Percentiles rank a stretch among this genome's conserved stretches.
Conservation (phyloP, 2,329 filamentous ascomycete species). For the Pseudocercospora eumusae region DNA sequence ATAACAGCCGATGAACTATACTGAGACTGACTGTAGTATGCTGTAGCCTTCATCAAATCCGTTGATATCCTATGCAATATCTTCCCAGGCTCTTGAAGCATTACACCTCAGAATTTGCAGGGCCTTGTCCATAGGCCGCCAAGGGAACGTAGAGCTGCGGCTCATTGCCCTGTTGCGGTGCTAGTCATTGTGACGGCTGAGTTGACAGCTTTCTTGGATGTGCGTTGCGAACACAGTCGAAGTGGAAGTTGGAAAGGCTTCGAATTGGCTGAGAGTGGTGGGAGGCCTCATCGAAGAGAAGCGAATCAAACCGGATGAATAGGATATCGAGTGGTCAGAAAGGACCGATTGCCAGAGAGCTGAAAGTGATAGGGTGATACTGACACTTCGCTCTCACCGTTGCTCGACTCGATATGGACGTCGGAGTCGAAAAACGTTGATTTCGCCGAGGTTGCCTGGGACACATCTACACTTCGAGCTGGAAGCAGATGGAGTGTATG, state of each 20-base stretch:
- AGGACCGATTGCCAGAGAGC: background rate
- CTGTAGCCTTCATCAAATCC: background rate
- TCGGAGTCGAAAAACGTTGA: background rate
- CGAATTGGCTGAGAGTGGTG: background rate
- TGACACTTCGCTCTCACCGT: background rate
- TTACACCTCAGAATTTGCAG: background rate
- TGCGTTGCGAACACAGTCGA: background rate
- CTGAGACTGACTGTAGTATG: background rate
- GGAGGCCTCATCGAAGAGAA: no score
- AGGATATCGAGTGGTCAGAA: background rate
- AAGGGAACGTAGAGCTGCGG: background rate
- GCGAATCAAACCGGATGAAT: no score
- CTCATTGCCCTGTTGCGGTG: background rate
- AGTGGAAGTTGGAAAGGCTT: background rate
- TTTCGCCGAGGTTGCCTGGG: background rate
- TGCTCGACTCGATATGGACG: background rate
- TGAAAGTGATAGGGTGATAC: background rate
- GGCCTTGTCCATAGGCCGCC: background rate
- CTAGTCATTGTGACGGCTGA: background rate
- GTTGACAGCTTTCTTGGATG: background rate
- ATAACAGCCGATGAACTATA: background rate
- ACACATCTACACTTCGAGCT: background rate
- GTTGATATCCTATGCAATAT: background rate
- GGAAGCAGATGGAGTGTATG: background rate
- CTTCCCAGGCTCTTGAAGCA: background rate